A percentile compares a stretch with the other conserved stretches of the same genome.
Evolutionary conservation across 2,329 filamentous ascomycete species (phyloP).

Genomic region (Pyrenochaeta sp.): DNA sequence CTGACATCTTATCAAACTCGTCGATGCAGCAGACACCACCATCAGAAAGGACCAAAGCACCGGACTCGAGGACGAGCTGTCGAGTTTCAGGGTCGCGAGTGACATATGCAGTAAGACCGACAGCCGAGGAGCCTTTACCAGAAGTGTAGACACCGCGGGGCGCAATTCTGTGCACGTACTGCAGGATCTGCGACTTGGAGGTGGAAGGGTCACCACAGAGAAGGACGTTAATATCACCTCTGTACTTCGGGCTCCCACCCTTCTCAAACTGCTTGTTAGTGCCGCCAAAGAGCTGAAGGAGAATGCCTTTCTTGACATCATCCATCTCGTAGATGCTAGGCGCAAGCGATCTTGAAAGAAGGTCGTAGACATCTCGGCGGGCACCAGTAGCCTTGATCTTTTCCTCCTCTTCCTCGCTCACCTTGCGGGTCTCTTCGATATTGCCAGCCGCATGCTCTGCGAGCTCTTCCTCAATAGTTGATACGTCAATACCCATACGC

Average conservation of each 20-base stretch:
- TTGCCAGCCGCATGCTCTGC: conserved; percentile 74
- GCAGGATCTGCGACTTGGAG: conserved; percentile 90
- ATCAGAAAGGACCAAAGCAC: conserved; percentile 75
- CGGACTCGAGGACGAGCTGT: conserved; percentile 77
- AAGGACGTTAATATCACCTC: conserved; percentile 96
- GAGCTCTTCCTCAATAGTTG: conserved; percentile 84
- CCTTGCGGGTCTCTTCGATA: conserved; percentile 82
- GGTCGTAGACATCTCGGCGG: conserved; percentile 88
- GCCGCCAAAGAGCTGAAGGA: conserved; percentile 94
- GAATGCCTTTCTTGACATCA: conserved; percentile 97
- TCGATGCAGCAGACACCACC: conserved; percentile 81
- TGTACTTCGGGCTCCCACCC: conserved; percentile 91
- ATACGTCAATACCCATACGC: conserved; percentile 87
- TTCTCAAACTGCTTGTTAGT: conserved; percentile 99
- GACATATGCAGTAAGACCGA: conserved; percentile 79
- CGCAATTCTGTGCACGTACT: conserved; percentile 97
- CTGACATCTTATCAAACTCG: conserved; percentile 83
- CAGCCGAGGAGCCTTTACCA: conserved; percentile 77
- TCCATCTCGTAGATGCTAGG: conserved; percentile 98
- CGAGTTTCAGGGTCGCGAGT: conserved; percentile 77
- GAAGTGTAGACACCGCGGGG: conserved; percentile 83
- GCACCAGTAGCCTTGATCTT: conserved; percentile 84
- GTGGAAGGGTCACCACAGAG: conserved; percentile 98
- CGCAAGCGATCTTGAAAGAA: conserved; percentile 87
- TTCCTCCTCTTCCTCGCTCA: conserved; percentile 84